Base-by-base conservation (phyloP, 2,329 filamentous ascomycete genomes). In the Talaromyces sp. region DNA sequence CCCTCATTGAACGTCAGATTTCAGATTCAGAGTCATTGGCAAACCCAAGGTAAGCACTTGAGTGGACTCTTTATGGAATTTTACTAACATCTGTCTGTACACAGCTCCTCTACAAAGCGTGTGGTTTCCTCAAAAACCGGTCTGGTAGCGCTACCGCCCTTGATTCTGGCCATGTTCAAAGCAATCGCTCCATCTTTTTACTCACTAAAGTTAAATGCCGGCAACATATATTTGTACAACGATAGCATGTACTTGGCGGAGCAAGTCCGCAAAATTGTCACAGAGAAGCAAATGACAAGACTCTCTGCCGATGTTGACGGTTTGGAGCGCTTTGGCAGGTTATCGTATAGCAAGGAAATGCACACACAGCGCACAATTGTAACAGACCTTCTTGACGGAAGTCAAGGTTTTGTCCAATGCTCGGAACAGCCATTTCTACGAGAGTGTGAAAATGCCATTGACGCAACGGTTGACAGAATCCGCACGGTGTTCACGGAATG, bases 171-270 rank as follows among this genome's bases (percentile, higher is more conserved):
- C 27, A 81, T 81, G 78, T 82, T 80, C 66, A 79, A 80, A 64
- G 80, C 80, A 19, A 78, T 73, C 10, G 78, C 80, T 5, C 74
- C 78, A 9, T 73, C 75, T 6, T 78, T 78, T 62, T 82, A 82
- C 64, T 69, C 74, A 1, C 66, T 75, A 27, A 77, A 76, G 54
- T 68, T 77, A 13, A 72, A 75, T 19, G 78, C 81, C 2, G 84
- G 83, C 7, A 83, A 85, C 65, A 86, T 88, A 80, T 81, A 86
- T 58, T 79, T 87, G 52, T 88, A 88, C 74, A 88, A 88, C 66
- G 86, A 88, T 70, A 81, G 83, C 63, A 75, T 81, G 51, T 83
- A 84, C 60, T 77, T 88, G 4, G 80, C 83, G 3, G 81, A 83
- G 62, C 78, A 80, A 59, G 74, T 88, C 14, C 78, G 79, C 17